These are phyloP conservation scores for Trichodelitschia bisporula DNA, from an alignment of 495 filamentous ascomycete species.

Conservation along the genomic window DNA sequence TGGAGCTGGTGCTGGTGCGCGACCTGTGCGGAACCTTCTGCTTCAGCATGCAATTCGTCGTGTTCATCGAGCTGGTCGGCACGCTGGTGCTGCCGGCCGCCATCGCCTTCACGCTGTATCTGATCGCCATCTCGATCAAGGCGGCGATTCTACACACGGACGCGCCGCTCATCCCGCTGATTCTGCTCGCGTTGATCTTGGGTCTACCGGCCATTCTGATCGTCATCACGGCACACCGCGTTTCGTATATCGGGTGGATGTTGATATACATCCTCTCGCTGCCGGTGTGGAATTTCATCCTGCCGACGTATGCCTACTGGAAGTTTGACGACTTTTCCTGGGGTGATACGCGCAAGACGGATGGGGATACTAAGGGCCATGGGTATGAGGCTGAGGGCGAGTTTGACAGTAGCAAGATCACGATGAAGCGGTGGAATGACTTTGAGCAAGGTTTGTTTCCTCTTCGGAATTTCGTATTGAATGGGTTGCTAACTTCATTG, in stretches of 20 bases:
- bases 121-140: slow-evolving; percentile 72
- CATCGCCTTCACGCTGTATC: slow-evolving; percentile 90
- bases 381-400: slow-evolving; percentile 80
- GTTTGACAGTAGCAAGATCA: slow-evolving; percentile 94
- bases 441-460: slow-evolving; percentile 58
- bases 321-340: slow-evolving; percentile 99
- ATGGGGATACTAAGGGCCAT: slow-evolving; percentile 65
- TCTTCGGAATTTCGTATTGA: background rate
- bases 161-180: slow-evolving; percentile 66
- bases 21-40: slow-evolving; percentile 98
- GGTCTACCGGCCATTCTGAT: slow-evolving; percentile 86
- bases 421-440: slow-evolving; percentile 94
- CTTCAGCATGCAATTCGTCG: slow-evolving; percentile 98
- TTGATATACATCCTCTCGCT: slow-evolving; percentile 79
- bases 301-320: slow-evolving; percentile 92
- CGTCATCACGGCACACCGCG: slow-evolving; percentile 82
- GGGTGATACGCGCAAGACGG: slow-evolving; percentile 95
- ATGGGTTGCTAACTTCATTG: slow-evolving; percentile 1
- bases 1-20: slow-evolving; percentile 86
- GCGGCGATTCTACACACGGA: slow-evolving; percentile 28
- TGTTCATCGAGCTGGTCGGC: slow-evolving; percentile 87
- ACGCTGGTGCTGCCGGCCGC: slow-evolving; percentile 88
- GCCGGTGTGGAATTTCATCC: slow-evolving; percentile 93
- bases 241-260: slow-evolving; percentile 94
- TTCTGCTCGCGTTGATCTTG: slow-evolving; percentile 77